Conservation (phyloP, 129 eudicot species). For the Mikania micrantha region DNA sequence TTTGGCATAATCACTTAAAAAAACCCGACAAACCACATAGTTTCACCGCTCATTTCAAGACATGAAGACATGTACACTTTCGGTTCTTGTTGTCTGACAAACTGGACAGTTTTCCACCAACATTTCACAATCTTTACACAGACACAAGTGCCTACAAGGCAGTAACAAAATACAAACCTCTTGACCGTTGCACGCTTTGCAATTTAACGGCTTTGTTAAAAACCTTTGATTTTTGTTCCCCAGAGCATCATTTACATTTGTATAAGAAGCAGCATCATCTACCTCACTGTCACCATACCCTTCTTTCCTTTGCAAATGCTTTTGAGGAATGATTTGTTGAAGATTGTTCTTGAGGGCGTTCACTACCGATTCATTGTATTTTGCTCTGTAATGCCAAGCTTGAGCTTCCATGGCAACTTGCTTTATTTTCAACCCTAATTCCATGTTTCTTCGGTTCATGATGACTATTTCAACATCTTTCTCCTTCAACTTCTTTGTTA, state of each 20-base stretch:
- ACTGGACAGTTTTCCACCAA: constrained; percentile 47
- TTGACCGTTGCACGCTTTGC: constrained; percentile 49
- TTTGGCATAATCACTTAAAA: constrained; percentile 11
- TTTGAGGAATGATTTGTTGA: constrained; percentile 45
- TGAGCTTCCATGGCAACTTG: constrained; percentile 59
- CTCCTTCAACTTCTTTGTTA: constrained; percentile 35
- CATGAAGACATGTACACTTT: constrained; percentile 62
- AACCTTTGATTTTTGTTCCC: background rate
- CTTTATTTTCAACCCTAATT: constrained; percentile 50
- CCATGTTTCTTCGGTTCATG: constrained; percentile 58
- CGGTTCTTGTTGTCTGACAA: constrained; percentile 46
- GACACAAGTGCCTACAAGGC: constrained; percentile 73
- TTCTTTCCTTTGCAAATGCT: constrained; percentile 38
- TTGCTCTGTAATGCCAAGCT: constrained; percentile 67
- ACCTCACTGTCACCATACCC: constrained; percentile 68
- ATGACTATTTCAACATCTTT: constrained; percentile 54
- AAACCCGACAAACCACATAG: background rate
- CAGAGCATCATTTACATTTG: constrained; percentile 11
- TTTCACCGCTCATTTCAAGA: constrained; percentile 24
- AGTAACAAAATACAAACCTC: constrained; percentile 48
- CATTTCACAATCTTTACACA: constrained; percentile 58
- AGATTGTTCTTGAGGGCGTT: constrained; percentile 54
- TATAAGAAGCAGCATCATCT: constrained; percentile 55
- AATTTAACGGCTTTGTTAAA: constrained; percentile 10
- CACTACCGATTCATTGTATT: constrained; percentile 66